phyloP scores from a whole-genome alignment of 2,329 filamentous ascomycete genomes.

The Cryphonectria japonica region DNA sequence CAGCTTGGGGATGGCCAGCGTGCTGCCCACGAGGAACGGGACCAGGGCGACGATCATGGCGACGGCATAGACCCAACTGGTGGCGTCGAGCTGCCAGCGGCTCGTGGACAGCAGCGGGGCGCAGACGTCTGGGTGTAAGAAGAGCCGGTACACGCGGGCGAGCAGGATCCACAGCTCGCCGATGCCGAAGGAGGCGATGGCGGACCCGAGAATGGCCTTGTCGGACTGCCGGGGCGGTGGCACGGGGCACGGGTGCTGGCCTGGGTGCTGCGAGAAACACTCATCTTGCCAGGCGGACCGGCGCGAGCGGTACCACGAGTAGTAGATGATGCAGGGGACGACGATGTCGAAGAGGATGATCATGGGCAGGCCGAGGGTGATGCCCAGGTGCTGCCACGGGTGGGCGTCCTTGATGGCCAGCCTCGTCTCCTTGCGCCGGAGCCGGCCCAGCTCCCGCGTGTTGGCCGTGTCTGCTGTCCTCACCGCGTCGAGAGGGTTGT shows the following conservation, averaged over 20 bases:
- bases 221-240: constrained; percentile 17
- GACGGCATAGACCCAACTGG: constrained; percentile 25
- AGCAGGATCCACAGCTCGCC: constrained; percentile 35
- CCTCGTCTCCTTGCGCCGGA: constrained; percentile 16
- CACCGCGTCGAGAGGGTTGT: neutral
- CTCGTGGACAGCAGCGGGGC: constrained; percentile 26
- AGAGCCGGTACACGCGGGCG: constrained; percentile 22
- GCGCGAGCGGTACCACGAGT: constrained; percentile 21
- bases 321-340: constrained; percentile 29
- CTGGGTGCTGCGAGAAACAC: neutral
- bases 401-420: constrained; percentile 21
- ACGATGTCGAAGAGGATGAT: constrained; percentile 28
- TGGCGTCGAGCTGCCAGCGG: constrained; percentile 28
- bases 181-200: constrained; percentile 56
- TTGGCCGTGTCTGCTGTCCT: neutral
- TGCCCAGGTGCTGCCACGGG: constrained; percentile 26
- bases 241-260: constrained; percentile 15
- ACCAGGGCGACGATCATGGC: constrained; percentile 25
- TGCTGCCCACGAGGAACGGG: constrained; percentile 25
- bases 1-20: constrained; percentile 22
- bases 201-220: constrained; percentile 63
- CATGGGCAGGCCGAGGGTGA: constrained; percentile 28
- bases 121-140: constrained; percentile 22
- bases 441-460: constrained; percentile 10
- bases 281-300: neutral